Evolutionary conservation across 257 asterid genomes (phyloP), one percentile per base, ranked within the genome.

Genomic region (Nicotiana attenuata): DNA sequence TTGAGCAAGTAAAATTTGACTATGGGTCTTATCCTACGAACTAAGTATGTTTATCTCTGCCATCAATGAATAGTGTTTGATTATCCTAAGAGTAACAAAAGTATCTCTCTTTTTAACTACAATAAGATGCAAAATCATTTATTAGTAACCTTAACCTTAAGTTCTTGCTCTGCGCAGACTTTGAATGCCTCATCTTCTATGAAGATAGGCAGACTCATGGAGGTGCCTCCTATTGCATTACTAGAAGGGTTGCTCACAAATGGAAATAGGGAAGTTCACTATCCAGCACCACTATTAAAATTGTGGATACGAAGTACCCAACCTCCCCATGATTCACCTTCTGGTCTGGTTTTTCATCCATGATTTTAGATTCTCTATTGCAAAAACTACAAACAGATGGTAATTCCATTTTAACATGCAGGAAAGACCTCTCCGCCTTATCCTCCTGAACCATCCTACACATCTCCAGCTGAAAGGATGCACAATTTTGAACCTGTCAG

Each of bases 281-380:
- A 88, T 84, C 97, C 99, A 33, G 77, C 86, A 28, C 89, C 93
- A 47, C 94, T 94, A 82, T 31, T 94, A 85, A 91, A 92, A 82
- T 57, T 85, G 60, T 94, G 96, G 97, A 79, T 80, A 81, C 87
- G 86, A 83, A 88, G 87, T 82, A 91, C 88, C 69, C 96, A 89
- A 78, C 90, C 92, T 82, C 91, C 91, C 61, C 93, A 85, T 26
- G 94, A 90, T 87, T 93, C 98, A 75, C 94, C 97, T 78, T 92
- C 94, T 82, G 98, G 99, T 96, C 47, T 82, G 94, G 57, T 77
- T 79, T 85, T 84, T 59, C 82, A 50, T 65, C 28, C 61, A 80
- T 65, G 66, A 29, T 80, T 19, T 66, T 26, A 65, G 66, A 52
- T 66, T 71, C 33, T 55, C 50, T 22, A 57, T 47, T 28, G 63